Conservation (phyloP, 257 asterid genomes). For the Solanum appendiculatum region DNA sequence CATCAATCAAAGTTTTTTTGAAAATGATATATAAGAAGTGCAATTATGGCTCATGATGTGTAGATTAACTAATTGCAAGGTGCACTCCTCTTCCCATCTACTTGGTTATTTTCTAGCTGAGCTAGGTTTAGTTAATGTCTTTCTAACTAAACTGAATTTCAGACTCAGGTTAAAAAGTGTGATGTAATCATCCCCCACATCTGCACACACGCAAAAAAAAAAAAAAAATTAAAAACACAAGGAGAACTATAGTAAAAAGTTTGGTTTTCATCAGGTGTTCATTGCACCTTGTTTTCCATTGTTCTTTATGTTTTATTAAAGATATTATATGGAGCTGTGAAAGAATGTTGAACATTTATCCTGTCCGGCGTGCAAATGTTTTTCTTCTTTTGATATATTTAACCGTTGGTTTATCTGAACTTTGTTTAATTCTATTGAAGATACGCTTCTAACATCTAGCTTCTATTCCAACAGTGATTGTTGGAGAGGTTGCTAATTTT, state of each 20-base stretch:
- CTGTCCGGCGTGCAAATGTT: not conserved
- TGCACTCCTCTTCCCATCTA: not conserved
- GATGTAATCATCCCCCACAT: not conserved
- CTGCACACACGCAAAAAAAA: not conserved
- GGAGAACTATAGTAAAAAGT: not conserved
- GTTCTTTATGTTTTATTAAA: not conserved
- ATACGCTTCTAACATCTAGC: not conserved
- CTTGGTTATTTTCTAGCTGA: not conserved
- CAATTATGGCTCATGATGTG: not conserved
- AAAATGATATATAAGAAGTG: not conserved
- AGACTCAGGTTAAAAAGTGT: not conserved
- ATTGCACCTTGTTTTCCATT: not conserved
- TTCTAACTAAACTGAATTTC: not conserved
- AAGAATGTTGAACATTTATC: not conserved
- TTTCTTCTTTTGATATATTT: not conserved
- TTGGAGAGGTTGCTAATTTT: conserved; percentile 96
- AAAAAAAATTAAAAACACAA: not conserved
- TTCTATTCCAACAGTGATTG: conserved; percentile 63
- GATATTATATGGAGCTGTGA: not conserved
- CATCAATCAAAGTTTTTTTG: not conserved
- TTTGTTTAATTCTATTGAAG: not conserved
- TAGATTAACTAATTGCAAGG: not conserved
- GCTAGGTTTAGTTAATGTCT: not conserved
- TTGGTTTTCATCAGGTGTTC: not conserved
- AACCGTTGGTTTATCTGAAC: not conserved